Evolutionary conservation across 352 stramenopile genomes (phyloP).

Genomic region (Pythium guiyangense): DNA sequence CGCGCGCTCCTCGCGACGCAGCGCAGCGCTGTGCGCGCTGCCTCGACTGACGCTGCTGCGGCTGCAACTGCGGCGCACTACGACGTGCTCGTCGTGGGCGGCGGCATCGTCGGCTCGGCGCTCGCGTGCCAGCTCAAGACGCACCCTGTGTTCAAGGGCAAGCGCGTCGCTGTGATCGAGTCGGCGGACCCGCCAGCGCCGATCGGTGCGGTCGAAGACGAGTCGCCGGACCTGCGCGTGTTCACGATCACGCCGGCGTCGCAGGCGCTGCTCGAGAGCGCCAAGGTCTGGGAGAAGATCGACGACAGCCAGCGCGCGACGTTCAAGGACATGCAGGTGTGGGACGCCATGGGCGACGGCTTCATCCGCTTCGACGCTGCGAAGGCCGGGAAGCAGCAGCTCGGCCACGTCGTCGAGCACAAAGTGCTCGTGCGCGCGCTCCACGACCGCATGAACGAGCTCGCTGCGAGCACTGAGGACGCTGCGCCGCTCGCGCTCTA

Average conservation of each 20-base stretch:
- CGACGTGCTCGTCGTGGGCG: constrained; percentile 81
- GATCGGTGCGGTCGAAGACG: constrained; percentile 38
- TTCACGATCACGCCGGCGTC: constrained; percentile 89
- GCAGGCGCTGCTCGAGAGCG: constrained; percentile 65
- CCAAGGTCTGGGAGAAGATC: constrained; percentile 79
- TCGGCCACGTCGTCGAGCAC: constrained; percentile 87
- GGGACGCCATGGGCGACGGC: constrained; percentile 87
- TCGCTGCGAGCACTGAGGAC: constrained; percentile 37
- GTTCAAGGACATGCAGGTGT: constrained; percentile 90
- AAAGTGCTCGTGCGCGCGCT: constrained; percentile 82
- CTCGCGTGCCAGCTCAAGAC: constrained; percentile 80
- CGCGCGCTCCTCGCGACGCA: constrained; percentile 10
- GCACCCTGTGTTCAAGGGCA: constrained; percentile 71
- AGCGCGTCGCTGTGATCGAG: constrained; percentile 78
- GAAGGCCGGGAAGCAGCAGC: constrained; percentile 46
- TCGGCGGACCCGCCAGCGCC: constrained; percentile 31
- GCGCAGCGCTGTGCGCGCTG: constrained; percentile 18
- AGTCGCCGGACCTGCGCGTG: constrained; percentile 82
- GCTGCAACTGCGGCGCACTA: constrained; percentile 34
- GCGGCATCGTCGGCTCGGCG: constrained; percentile 77
- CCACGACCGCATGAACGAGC: constrained; percentile 81
- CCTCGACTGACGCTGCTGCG: constrained; percentile 18
- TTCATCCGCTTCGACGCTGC: constrained; percentile 87
- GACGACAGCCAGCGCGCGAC: constrained; percentile 40
- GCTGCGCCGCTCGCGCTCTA: constrained; percentile 62